Percentiles rank a stretch among this genome's conserved stretches.
Evolutionary conservation across 2,329 filamentous ascomycete species (phyloP).

Genomic region (Teratosphaeria zuluensis): DNA sequence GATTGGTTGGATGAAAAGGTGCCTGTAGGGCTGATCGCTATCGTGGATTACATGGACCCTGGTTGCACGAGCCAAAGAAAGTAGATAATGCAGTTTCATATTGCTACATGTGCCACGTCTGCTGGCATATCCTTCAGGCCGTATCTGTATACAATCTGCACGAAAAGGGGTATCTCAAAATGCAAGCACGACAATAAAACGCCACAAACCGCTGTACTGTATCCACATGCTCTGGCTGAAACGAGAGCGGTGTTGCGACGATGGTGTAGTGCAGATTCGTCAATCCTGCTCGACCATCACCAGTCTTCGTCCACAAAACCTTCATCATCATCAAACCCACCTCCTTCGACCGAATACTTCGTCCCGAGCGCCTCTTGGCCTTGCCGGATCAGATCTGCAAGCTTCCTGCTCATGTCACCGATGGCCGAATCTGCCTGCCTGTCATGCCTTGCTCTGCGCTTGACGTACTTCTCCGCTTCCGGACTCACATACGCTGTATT

Average conservation of each 20-base stretch:
- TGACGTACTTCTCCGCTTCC: slow-evolving; percentile 66
- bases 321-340: slow-evolving; percentile 20
- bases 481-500: slow-evolving; percentile 29
- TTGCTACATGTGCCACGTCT: not conserved
- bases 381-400: slow-evolving; percentile 81
- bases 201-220: not conserved
- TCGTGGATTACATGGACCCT: not conserved
- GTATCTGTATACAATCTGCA: not conserved
- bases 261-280: not conserved
- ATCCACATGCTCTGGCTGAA: not conserved
- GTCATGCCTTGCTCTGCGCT: slow-evolving; percentile 63
- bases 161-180: not conserved
- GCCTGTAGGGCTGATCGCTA: not conserved
- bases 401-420: slow-evolving; percentile 64
- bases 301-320: slow-evolving; percentile 22
- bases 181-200: not conserved
- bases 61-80: not conserved
- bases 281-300: slow-evolving; percentile 2
- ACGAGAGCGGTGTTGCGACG: not conserved
- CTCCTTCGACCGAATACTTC: slow-evolving; percentile 30
- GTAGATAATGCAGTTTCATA: not conserved
- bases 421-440: slow-evolving; percentile 70
- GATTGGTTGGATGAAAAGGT: not conserved
- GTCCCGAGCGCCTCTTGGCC: slow-evolving; percentile 71
- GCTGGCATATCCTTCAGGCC: not conserved